Evolutionary conservation across 768 basidiomycete genomes (phyloP), one percentile per base, ranked within the genome.

Genomic region (Guyanaporus albipodus): DNA sequence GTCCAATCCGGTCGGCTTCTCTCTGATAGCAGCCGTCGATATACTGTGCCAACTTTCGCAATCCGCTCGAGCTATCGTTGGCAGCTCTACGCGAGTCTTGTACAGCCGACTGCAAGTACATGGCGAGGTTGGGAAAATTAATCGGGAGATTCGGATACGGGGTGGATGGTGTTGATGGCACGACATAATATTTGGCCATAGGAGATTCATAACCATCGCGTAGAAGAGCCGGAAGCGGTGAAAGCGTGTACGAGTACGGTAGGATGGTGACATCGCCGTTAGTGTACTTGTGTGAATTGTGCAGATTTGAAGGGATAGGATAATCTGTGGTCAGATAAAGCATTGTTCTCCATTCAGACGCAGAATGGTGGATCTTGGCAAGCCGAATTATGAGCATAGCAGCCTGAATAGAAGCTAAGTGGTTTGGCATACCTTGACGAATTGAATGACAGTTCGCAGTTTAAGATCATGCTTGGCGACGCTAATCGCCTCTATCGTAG

Each of bases 291-390:
- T 71, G 63, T 3, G 73, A 70, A 31, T 69, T 69, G 5, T 67
- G 71, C 11, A 72, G 49, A 11, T 68, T 69, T 4, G 70, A 56
- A 23, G 86, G 83, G 2, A 79, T 60, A 1, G 82, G 79, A 56
- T 81, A 72, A 57, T 91, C 89, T 44, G 87, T 77, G 1, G 85
- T 83, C 54, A 91, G 79, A 75, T 87, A 91, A 14, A 91, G 63
- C 18, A 91, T 69, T 9, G 82, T 82, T 44, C 83, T 76, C 89
- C 89, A 91, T 15, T 82, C 78, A 5, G 67, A 57, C 0, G 82
- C 74, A 17, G 72, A 58, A 31, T 74, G 78, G 56, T 85, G 79
- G 8, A 82, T 72, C 86, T 89, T 52, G 38, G 23, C 24, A 32
- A 56, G 26, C 23, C 37, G 17, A 10, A 15, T 11, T 23, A 36